Percentiles rank a stretch among this genome's conserved stretches.
Conservation (phyloP, 2,329 filamentous ascomycete species). For the Verticillium longisporum region DNA sequence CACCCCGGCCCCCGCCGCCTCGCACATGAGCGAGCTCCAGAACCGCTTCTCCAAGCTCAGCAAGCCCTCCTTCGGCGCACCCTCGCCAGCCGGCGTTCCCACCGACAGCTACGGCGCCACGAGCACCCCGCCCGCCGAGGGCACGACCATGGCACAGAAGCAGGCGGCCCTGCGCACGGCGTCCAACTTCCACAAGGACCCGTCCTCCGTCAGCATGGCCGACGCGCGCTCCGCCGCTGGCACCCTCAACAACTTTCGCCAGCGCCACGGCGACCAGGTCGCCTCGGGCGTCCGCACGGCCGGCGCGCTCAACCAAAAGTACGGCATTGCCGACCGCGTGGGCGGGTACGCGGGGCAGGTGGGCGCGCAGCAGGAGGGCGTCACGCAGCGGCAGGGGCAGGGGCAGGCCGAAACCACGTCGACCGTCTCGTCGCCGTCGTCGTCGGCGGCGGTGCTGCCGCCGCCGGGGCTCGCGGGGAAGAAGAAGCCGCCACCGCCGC, state of each 20-base stretch:
- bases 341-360: constrained; percentile 17
- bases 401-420: not conserved
- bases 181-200: constrained; percentile 51
- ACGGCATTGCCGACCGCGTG: constrained; percentile 40
- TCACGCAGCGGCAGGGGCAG: constrained; percentile 2
- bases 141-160: constrained; percentile 59
- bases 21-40: constrained; percentile 60
- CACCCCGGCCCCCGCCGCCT: constrained; percentile 13
- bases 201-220: constrained; percentile 51
- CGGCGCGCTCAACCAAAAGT: constrained; percentile 53
- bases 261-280: constrained; percentile 63
- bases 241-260: constrained; percentile 62
- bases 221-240: constrained; percentile 52
- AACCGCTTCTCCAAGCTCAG: constrained; percentile 55
- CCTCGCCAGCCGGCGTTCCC: constrained; percentile 5
- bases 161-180: constrained; percentile 58
- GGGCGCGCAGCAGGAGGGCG: constrained; percentile 5
- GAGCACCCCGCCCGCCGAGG: constrained; percentile 28
- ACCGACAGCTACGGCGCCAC: constrained; percentile 4
- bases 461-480: constrained; percentile 26
- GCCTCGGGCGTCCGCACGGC: constrained; percentile 51
- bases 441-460: not conserved
- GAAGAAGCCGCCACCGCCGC: constrained; percentile 48
- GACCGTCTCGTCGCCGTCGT: no score
- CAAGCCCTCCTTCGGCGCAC: constrained; percentile 21